Conservation (phyloP, 2,329 filamentous ascomycete species). For the Raffaelea albimanens region DNA sequence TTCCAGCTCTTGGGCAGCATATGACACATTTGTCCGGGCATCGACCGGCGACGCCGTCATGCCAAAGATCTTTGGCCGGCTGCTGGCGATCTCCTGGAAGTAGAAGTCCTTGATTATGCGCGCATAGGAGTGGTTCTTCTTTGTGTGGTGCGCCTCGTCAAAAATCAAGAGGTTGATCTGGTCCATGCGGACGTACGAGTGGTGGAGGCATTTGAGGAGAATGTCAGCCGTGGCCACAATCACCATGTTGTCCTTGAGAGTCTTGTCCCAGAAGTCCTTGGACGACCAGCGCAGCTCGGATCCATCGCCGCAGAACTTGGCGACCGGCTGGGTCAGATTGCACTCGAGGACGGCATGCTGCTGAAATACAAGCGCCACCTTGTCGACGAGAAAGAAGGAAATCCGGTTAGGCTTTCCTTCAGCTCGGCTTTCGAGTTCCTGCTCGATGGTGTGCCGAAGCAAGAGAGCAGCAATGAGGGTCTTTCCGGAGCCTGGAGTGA, state of each 20-base stretch:
- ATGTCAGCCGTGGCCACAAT: slow-evolving; percentile 91
- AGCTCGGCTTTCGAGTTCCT: slow-evolving; percentile 64
- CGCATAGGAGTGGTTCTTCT: slow-evolving; percentile 87
- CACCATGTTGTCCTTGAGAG: slow-evolving; percentile 60
- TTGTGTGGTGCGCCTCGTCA: slow-evolving; percentile 93
- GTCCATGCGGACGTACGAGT: slow-evolving; percentile 69
- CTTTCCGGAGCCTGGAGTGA: slow-evolving; percentile 66
- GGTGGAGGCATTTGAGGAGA: slow-evolving; percentile 65
- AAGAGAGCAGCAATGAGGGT: slow-evolving; percentile 90
- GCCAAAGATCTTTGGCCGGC: slow-evolving; percentile 72
- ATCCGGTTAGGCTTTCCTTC: slow-evolving; percentile 51
- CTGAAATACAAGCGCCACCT: slow-evolving; percentile 82
- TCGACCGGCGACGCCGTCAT: slow-evolving; percentile 98
- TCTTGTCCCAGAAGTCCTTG: slow-evolving; percentile 39
- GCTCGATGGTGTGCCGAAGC: slow-evolving; percentile 63
- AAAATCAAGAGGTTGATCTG: slow-evolving; percentile 88
- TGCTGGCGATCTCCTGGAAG: slow-evolving; percentile 31
- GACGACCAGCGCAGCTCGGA: slow-evolving; percentile 25
- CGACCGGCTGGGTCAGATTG: slow-evolving; percentile 70
- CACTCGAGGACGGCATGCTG: slow-evolving; percentile 73
- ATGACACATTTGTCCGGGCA: slow-evolving; percentile 61
- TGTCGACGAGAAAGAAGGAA: slow-evolving; percentile 85
- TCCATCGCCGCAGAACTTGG: slow-evolving; percentile 66
- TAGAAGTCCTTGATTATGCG: slow-evolving; percentile 87
- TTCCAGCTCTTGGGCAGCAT: slow-evolving; percentile 67